A percentile compares a stretch with the other conserved stretches of the same genome.
Evolutionary conservation across 1,284 basidiomycete species (phyloP).

Genomic region (Malassezia equina): DNA sequence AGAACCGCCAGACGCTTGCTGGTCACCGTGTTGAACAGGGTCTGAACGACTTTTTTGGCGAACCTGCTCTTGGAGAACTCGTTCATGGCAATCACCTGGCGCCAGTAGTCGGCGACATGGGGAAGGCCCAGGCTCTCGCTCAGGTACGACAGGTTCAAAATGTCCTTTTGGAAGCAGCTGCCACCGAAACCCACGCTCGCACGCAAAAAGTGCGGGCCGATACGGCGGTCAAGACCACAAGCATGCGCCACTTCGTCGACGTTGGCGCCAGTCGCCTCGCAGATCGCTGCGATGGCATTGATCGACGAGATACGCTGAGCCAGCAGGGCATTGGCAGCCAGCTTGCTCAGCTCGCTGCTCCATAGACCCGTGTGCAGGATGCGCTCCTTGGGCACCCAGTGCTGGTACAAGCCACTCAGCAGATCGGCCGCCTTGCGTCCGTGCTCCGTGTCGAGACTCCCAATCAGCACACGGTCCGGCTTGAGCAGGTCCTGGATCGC

Average conservation of each 20-base stretch:
- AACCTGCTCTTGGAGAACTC: constrained; percentile 47
- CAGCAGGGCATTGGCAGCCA: constrained; percentile 97
- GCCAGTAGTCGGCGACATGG: constrained; percentile 96
- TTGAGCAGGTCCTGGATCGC: constrained; percentile 76
- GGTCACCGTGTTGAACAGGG: constrained; percentile 94
- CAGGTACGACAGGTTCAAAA: constrained; percentile 88
- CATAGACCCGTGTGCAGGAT: constrained; percentile 93
- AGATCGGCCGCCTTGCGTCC: constrained; percentile 70
- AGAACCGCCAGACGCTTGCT: constrained; percentile 92
- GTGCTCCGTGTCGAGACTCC: constrained; percentile 76
- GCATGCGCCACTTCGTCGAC: constrained; percentile 95
- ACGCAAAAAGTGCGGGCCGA: constrained; percentile 91
- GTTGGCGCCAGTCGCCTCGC: constrained; percentile 98
- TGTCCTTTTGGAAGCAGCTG: constrained; percentile 82
- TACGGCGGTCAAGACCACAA: constrained; percentile 80
- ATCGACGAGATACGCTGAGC: constrained; percentile 90
- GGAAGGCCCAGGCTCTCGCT: constrained; percentile 85
- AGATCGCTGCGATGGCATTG: constrained; percentile 96
- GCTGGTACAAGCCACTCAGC: constrained; percentile 71
- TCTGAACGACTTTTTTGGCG: constrained; percentile 51
- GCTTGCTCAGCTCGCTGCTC: constrained; percentile 96
- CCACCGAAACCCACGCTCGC: constrained; percentile 94
- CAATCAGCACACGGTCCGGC: constrained; percentile 93
- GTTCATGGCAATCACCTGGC: constrained; percentile 49
- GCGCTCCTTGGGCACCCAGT: constrained; percentile 82